These are phyloP conservation scores for Rubus idaeus DNA, from an alignment of 306 rosid species.

Conservation along the genomic window DNA sequence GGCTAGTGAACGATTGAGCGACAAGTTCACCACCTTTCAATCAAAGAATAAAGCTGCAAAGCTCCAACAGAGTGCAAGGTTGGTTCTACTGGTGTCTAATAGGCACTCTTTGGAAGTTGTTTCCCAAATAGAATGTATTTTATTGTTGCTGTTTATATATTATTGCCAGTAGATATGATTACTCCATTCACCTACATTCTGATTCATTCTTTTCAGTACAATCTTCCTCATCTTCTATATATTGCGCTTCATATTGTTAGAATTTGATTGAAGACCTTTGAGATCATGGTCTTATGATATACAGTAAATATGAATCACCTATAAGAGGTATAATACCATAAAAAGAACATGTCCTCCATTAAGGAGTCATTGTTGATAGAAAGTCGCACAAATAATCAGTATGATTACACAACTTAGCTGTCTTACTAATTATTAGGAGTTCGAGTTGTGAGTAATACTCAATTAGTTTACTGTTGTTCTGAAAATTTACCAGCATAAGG, in stretches of 20 bases:
- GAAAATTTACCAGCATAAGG: too few species aligned
- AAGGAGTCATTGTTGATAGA: too few species aligned
- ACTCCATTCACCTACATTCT: not conserved
- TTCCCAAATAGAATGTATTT: slow-evolving; percentile 6
- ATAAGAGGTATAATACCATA: too few species aligned
- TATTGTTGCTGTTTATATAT: not conserved
- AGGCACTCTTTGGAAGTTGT: slow-evolving; percentile 24
- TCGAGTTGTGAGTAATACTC: too few species aligned
- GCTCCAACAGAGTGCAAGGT: slow-evolving; percentile 86
- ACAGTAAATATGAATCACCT: too few species aligned
- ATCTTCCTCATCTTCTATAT: slow-evolving; percentile 13
- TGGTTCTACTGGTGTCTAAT: slow-evolving; percentile 25
- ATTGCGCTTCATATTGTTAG: not conserved
- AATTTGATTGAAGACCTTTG: not conserved
- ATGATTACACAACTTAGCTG: too few species aligned
- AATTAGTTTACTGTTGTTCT: too few species aligned
- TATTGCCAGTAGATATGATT: not conserved
- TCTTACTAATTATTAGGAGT: too few species aligned
- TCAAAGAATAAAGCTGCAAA: slow-evolving; percentile 94
- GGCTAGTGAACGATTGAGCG: slow-evolving; percentile 91
- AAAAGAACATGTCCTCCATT: too few species aligned
- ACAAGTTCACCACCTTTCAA: slow-evolving; percentile 71
- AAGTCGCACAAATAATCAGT: too few species aligned
- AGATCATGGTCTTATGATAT: not conserved
- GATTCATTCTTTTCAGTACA: not conserved